These are phyloP conservation scores for Plasmodium knowlesi DNA, from an alignment of 169 alveolate species.

Conservation along the genomic window DNA sequence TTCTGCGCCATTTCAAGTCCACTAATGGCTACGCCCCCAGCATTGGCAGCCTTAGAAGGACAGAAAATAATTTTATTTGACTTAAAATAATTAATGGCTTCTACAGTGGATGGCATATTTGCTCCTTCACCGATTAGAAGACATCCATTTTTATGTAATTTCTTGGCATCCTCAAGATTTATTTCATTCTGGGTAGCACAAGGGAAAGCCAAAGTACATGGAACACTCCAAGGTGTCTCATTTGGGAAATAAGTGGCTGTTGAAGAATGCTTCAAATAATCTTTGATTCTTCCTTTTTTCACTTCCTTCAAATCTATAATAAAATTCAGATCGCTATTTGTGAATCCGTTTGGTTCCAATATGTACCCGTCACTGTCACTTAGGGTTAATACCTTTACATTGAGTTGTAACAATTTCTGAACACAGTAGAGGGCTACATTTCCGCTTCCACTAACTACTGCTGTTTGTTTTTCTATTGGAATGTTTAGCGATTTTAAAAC, in stretches of 20 bases:
- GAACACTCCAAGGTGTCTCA: constrained; percentile 82
- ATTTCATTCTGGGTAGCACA: constrained; percentile 91
- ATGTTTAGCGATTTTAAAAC: constrained; percentile 74
- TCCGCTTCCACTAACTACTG: constrained; percentile 89
- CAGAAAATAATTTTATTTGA: constrained; percentile 79
- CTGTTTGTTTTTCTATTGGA: constrained; percentile 79
- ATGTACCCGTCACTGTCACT: constrained; percentile 87
- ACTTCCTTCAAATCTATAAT: constrained; percentile 80
- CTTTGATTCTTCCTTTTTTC: constrained; percentile 77
- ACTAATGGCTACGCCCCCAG: constrained; percentile 92
- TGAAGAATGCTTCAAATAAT: constrained; percentile 73
- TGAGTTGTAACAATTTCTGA: constrained; percentile 85
- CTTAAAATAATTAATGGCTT: constrained; percentile 84
- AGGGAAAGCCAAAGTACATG: constrained; percentile 87
- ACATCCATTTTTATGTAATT: constrained; percentile 79
- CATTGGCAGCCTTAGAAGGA: constrained; percentile 92
- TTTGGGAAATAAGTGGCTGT: constrained; percentile 78
- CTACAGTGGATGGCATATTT: constrained; percentile 89
- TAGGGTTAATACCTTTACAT: constrained; percentile 86
- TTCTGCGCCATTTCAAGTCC: constrained; percentile 91
- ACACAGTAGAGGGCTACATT: constrained; percentile 89
- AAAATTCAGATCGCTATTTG: constrained; percentile 77
- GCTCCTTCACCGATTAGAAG: constrained; percentile 88
- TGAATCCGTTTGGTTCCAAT: constrained; percentile 83
- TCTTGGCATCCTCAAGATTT: constrained; percentile 80